Percentiles rank a stretch among this genome's conserved stretches.
Evolutionary conservation across 257 asterid genomes (phyloP).

Genomic region (Avicennia marina): DNA sequence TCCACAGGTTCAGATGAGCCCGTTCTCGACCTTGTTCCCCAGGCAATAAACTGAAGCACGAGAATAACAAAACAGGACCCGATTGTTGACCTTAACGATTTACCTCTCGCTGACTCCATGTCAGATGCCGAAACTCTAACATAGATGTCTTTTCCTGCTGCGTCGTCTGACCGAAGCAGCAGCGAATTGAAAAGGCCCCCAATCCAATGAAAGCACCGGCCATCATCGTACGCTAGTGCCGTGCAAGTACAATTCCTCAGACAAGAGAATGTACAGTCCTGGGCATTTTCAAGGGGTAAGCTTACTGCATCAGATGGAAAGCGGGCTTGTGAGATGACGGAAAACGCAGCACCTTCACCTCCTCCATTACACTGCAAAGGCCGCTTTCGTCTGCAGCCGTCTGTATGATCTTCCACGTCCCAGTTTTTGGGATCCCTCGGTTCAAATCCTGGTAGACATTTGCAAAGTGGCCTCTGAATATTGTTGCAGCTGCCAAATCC

Average conservation of each 20-base stretch:
- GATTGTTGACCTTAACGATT: slow-evolving; percentile 20
- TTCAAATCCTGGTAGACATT: slow-evolving; percentile 34
- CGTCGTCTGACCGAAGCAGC: slow-evolving; percentile 13
- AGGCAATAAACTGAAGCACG: slow-evolving; percentile 15
- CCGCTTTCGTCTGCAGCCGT: slow-evolving; percentile 35
- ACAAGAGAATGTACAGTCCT: slow-evolving; percentile 37
- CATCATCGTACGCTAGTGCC: slow-evolving; percentile 31
- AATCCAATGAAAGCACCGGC: slow-evolving; percentile 21
- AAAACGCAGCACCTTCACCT: too few relatives aligned
- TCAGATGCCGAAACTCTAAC: slow-evolving; percentile 27
- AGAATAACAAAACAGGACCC: slow-evolving; percentile 27
- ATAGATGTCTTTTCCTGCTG: slow-evolving; percentile 7
- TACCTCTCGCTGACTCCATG: slow-evolving; percentile 20
- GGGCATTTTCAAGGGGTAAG: slow-evolving; percentile 9
- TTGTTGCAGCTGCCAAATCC: slow-evolving; percentile 35
- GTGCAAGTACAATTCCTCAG: slow-evolving; percentile 40
- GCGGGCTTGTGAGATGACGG: too few relatives aligned
- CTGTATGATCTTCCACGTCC: slow-evolving; percentile 34
- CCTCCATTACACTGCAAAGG: slow-evolving; percentile 6
- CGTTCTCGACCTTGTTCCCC: slow-evolving; percentile 7
- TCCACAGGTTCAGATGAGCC: slow-evolving; percentile 20
- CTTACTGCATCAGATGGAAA: slow-evolving; percentile 29
- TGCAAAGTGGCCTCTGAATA: slow-evolving; percentile 27
- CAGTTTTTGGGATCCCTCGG: slow-evolving; percentile 22
- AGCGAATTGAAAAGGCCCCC: slow-evolving; percentile 12